Evolutionary conservation across 177 flowering plant species (phyloP).

Genomic region (Vitis hybrid): DNA sequence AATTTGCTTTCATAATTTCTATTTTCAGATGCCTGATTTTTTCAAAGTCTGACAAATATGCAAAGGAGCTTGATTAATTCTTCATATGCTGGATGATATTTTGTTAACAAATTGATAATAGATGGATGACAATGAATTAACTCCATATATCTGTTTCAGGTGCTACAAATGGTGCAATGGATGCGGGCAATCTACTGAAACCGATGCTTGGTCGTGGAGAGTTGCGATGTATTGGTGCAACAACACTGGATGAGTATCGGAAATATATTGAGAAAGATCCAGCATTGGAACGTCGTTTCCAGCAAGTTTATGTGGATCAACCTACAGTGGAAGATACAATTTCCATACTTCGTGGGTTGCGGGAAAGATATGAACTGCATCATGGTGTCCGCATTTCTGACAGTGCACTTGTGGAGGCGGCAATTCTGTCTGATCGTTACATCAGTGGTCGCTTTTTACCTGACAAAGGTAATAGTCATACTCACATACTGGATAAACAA

Average conservation of each 20-base stretch:
- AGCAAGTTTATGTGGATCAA: conserved; percentile 91
- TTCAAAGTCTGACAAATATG: background rate
- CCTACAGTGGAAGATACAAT: conserved; percentile 90
- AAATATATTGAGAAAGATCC: conserved; percentile 96
- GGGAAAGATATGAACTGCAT: conserved; percentile 90
- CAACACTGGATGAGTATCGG: conserved; percentile 91
- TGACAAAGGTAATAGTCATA: conserved; percentile 64
- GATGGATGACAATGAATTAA: background rate
- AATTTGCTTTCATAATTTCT: conserved; percentile 1
- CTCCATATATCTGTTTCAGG: conserved; percentile 41
- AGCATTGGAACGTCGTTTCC: conserved; percentile 91
- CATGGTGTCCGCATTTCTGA: conserved; percentile 94
- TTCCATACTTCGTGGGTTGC: conserved; percentile 82
- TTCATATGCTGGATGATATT: background rate
- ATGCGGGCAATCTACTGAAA: conserved; percentile 90
- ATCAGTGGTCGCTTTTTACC: conserved; percentile 90
- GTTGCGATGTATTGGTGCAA: conserved; percentile 90
- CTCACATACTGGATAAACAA: too few species aligned
- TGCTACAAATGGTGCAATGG: conserved; percentile 98
- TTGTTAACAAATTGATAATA: background rate
- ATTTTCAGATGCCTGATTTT: background rate
- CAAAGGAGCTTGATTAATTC: background rate
- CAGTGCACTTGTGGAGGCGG: conserved; percentile 91
- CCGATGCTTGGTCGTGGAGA: conserved; percentile 98
- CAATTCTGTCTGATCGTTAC: conserved; percentile 87